Percentiles rank a stretch among this genome's conserved stretches.
Conservation (phyloP, 176 grass and related monocot genomes). For the Rhipidocladum racemiflorum region DNA sequence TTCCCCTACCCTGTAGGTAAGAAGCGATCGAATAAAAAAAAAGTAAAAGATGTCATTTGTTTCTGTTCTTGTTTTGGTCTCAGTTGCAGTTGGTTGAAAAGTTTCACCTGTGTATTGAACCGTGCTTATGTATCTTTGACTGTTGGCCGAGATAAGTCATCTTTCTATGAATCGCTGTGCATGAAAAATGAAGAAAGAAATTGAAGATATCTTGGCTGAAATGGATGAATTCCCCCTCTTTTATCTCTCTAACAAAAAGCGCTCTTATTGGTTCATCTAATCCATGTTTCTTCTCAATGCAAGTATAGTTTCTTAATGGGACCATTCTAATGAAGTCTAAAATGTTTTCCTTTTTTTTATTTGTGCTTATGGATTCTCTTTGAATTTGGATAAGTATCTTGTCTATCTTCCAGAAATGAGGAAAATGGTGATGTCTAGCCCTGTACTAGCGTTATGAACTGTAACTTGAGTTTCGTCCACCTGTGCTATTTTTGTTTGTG, state of each 20-base stretch:
- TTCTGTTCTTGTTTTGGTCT: constrained; percentile 50
- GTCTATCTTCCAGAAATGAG: background rate
- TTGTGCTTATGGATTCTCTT: background rate
- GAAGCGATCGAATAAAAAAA: constrained; percentile 55
- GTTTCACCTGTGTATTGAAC: constrained; percentile 60
- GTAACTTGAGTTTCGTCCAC: background rate
- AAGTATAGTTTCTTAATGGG: background rate
- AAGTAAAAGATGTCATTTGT: constrained; percentile 44
- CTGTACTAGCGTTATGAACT: background rate
- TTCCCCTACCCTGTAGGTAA: constrained; percentile 47
- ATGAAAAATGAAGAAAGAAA: constrained; percentile 46
- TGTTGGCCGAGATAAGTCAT: constrained; percentile 57
- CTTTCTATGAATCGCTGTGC: constrained; percentile 37
- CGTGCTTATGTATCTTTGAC: constrained; percentile 48
- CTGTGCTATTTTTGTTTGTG: background rate
- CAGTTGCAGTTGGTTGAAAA: constrained; percentile 60
- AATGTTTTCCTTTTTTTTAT: background rate
- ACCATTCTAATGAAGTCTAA: background rate
- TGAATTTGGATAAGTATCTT: background rate
- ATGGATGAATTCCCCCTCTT: background rate
- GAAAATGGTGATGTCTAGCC: background rate
- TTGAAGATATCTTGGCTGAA: constrained; percentile 31
- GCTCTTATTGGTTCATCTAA: background rate
- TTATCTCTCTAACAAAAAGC: background rate
- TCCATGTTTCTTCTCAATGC: background rate